Evolutionary conservation across 371 early-diverging fungal species (phyloP).

Genomic region (Mortierella sp.): DNA sequence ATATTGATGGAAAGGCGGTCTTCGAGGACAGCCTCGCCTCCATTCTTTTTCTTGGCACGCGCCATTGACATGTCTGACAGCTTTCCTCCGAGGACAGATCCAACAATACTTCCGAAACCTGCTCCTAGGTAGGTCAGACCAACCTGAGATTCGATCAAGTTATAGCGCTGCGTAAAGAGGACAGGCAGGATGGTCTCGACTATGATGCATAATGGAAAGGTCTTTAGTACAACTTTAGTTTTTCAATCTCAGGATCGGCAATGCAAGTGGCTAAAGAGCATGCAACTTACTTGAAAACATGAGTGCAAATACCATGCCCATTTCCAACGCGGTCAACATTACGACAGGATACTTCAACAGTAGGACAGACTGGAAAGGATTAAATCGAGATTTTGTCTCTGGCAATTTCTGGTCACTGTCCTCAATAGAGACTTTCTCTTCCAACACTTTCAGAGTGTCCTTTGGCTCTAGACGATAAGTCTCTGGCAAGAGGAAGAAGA

Average conservation of each 20-base stretch:
- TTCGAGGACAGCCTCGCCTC: constrained; percentile 65
- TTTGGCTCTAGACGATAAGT: constrained; percentile 68
- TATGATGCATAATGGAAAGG: not conserved
- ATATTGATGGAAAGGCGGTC: constrained; percentile 67
- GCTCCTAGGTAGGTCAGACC: constrained; percentile 64
- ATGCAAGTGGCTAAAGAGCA: not conserved
- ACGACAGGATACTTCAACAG: constrained; percentile 63
- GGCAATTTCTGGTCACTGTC: constrained; percentile 19
- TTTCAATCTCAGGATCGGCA: not conserved
- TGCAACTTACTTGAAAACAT: constrained; percentile 55
- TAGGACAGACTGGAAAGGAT: constrained; percentile 56
- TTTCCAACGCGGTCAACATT: constrained; percentile 61
- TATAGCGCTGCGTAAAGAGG: constrained; percentile 28
- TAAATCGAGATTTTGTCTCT: constrained; percentile 17
- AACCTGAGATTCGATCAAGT: constrained; percentile 32
- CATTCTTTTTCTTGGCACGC: constrained; percentile 60
- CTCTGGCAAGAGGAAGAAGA: constrained; percentile 75
- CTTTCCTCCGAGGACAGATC: constrained; percentile 65
- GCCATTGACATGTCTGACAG: constrained; percentile 64
- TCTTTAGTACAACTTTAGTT: too few species aligned
- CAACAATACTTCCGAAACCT: constrained; percentile 68
- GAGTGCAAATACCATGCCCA: constrained; percentile 66
- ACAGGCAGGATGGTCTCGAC: constrained; percentile 48
- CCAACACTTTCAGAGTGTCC: constrained; percentile 9
- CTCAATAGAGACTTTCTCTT: constrained; percentile 6